A percentile compares a stretch with the other conserved stretches of the same genome.
phyloP scores from a whole-genome alignment of 2,329 filamentous ascomycete genomes.

The Bretziella fagacearum region DNA sequence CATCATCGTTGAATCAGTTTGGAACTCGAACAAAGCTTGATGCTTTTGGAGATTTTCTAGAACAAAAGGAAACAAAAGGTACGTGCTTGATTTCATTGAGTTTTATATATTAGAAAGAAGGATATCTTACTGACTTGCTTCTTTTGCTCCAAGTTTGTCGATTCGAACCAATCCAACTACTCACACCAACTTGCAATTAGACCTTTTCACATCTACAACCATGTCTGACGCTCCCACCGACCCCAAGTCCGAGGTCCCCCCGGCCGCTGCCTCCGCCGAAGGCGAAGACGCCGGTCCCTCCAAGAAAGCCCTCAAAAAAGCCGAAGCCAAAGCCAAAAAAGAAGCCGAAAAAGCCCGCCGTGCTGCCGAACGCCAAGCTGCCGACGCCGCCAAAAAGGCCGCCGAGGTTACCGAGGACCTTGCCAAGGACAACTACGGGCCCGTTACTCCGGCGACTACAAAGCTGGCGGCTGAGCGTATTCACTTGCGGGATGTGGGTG shows the following conservation, averaged over 20 bases:
- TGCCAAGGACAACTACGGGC: slow-evolving; percentile 66
- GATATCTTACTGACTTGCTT: background rate
- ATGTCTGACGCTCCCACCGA: slow-evolving; percentile 23
- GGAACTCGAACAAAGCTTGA: background rate
- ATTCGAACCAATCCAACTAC: too few species aligned
- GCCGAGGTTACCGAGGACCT: slow-evolving; percentile 50
- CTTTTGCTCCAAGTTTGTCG: too few species aligned
- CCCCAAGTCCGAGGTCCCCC: slow-evolving; percentile 13
- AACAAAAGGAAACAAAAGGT: too few species aligned
- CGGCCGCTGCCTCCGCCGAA: slow-evolving; percentile 7
- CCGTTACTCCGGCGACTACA: slow-evolving; percentile 41
- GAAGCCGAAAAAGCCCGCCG: slow-evolving; percentile 63
- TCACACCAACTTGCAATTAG: too few species aligned
- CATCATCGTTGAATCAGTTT: background rate
- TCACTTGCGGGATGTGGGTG: slow-evolving; percentile 45
- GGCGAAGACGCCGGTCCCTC: slow-evolving; percentile 29
- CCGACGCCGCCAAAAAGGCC: slow-evolving; percentile 48
- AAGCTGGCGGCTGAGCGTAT: slow-evolving; percentile 39
- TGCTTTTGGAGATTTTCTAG: too few species aligned
- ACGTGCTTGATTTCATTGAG: too few species aligned
- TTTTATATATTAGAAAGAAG: slow-evolving; percentile 3
- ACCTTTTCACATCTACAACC: background rate
- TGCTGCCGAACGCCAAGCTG: slow-evolving; percentile 58
- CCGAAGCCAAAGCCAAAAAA: slow-evolving; percentile 71
- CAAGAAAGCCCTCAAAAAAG: slow-evolving; percentile 74